Base-by-base conservation (phyloP, 345 rosid genomes). In the Gossypioides kirkii region DNA sequence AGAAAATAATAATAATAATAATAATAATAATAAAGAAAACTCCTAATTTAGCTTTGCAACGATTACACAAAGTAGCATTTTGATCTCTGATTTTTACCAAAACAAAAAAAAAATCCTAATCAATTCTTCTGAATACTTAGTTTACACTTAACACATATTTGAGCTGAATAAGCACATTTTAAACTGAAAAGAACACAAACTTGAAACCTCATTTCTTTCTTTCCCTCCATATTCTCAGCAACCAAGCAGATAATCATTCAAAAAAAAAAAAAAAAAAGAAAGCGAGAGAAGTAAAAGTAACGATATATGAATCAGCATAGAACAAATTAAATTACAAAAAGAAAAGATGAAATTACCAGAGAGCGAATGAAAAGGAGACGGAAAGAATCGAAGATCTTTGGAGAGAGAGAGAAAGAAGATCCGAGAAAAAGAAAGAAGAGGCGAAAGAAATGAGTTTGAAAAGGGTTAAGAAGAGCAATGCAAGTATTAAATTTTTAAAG, bases 291-390 rank as follows among this genome's bases (percentile, higher is more conserved):
- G 6, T 0, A 58, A 25, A 16, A 38, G 38, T 4, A 45, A 54
- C 69, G 61, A 74, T 52, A 55, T 45, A 81, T 64, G 4, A 41
- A 50, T 26, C 49, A 50, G 5, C 20, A 36, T 10, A 17, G 2
- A 36, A 11, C 32, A 60, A 58, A 14, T 0, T 25, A 54, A 42
- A n/a, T 0, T 4, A 22, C 22, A 54, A 54, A 50, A 53, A 18
- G 17, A 61, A 13, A 10, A 55, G 68, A 61, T 55, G 53, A 55
- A 73, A 56, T 46, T 70, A 83, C 88, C 90, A 14, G 74, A 73
- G 52, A 74, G 17, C 2, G 38, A 58, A 45, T 9, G 49, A 5
- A 32, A 45, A 45, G 13, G 38, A 53, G 32, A 60, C 38, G 7
- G 42, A 72, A 61, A 45, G 49, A 68, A 55, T 41, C 75, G 17